Evolutionary conservation across 2,329 filamentous ascomycete genomes (phyloP), one percentile per base, ranked within the genome.

Genomic region (Hypoxylon rubiginosum): DNA sequence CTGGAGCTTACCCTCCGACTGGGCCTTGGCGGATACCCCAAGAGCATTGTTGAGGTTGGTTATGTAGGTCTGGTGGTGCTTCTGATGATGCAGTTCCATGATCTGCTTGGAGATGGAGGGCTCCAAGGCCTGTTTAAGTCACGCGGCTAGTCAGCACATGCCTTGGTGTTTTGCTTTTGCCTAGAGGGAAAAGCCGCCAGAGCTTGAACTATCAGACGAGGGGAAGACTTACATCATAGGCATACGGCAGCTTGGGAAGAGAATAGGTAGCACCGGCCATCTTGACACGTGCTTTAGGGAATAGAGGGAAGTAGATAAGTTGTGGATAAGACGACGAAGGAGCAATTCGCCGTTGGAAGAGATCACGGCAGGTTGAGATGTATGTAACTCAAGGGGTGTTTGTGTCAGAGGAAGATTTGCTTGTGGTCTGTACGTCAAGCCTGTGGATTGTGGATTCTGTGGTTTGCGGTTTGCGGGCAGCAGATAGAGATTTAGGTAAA

Each of bases 51-150:
- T 94, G 64, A 94, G 85, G 77, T 92, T 92, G 67, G 85, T 91
- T 69, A 94, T 87, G 79, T 94, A 94, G 34, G 92, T 86, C 75
- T 92, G 89, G 79, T 94, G 92, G 78, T 94, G 92, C 81, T 92
- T 93, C 78, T 83, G 82, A 81, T 94, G 91, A 78, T 94, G 92
- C 54, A 94, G 86, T 79, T 91, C 88, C 92, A 94, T 94, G 79
- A 93, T 94, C 78, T 93, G 87, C 72, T 83, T 84, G 34, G 90
- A 92, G 82, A 94, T 93, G 80, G 89, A 86, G 9, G 90, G 90
- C 78, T 92, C 90, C 53, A 92, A 83, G 34, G 90, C 90, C 88
- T 91, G 34, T 58, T 8, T 32, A 32, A 36, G 15, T 39, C 41
- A 51, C 34, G 32, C 54, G 17, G 7, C 36, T 32, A 17, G 54